These are phyloP conservation scores for Cordyceps javanica DNA, from an alignment of 2,329 filamentous ascomycete species.

Conservation along the genomic window DNA sequence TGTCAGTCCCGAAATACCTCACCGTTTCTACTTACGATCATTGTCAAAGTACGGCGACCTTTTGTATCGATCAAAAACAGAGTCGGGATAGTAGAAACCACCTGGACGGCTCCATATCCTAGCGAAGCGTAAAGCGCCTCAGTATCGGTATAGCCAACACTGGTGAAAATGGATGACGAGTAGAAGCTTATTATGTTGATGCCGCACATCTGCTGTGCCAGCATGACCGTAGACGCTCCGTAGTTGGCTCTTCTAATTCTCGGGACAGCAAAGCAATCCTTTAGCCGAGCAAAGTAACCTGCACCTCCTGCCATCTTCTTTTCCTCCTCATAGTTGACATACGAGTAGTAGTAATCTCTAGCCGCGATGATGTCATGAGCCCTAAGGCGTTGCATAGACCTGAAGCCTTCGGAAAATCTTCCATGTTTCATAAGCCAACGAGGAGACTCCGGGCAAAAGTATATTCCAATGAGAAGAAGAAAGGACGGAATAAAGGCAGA, in stretches of 20 bases:
- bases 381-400: constrained; percentile 43
- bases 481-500: constrained; percentile 50
- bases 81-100: constrained; percentile 24
- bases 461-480: constrained; percentile 50
- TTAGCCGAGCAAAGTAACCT: constrained; percentile 26
- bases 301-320: constrained; percentile 22
- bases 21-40: constrained; percentile 17
- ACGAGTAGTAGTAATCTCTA: constrained; percentile 47
- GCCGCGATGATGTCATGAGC: constrained; percentile 48
- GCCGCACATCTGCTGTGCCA: constrained; percentile 60
- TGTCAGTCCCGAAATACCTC: neutral
- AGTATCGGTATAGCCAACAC: constrained; percentile 47
- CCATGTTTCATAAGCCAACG: constrained; percentile 61
- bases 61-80: constrained; percentile 26
- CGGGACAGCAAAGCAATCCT: constrained; percentile 59
- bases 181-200: constrained; percentile 59
- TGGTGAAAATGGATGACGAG: constrained; percentile 50
- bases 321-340: constrained; percentile 33
- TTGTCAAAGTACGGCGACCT: constrained; percentile 21
- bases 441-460: constrained; percentile 57
- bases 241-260: constrained; percentile 65
- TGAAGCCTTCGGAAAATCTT: constrained; percentile 50
- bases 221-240: constrained; percentile 74
- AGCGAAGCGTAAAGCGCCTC: constrained; percentile 40
- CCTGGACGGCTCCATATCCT: constrained; percentile 44